Percentiles rank a stretch among this genome's conserved stretches.
Conservation (phyloP, 495 filamentous ascomycete genomes). For the Talaromyces wortmannii region DNA sequence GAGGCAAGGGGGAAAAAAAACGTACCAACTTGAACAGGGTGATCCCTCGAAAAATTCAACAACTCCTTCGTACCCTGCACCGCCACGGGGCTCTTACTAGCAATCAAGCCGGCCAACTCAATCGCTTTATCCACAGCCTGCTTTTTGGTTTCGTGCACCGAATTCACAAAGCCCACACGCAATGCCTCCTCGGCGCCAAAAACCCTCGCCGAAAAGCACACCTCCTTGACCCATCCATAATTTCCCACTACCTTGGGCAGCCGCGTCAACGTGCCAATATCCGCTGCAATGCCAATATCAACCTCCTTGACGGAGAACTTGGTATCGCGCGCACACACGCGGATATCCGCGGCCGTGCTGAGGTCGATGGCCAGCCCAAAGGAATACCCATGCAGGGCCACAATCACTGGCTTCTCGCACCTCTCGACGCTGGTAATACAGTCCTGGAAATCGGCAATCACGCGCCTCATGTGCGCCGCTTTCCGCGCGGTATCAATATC, state of each 20-base stretch:
- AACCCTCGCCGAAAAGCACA: conserved; percentile 67
- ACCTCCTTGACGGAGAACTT: conserved; percentile 86
- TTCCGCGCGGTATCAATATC: conserved; percentile 57
- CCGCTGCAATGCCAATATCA: conserved; percentile 89
- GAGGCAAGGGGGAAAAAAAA: conserved; percentile 12
- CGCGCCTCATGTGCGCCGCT: conserved; percentile 55
- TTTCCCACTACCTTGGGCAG: conserved; percentile 78
- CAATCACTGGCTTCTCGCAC: conserved; percentile 91
- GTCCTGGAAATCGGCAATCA: conserved; percentile 71
- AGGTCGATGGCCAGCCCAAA: conserved; percentile 85
- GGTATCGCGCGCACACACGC: conserved; percentile 58
- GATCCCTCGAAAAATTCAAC: conserved; percentile 78
- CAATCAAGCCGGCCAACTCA: conserved; percentile 60
- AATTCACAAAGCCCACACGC: conserved; percentile 75
- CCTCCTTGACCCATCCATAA: conserved; percentile 85
- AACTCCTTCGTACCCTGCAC: conserved; percentile 92
- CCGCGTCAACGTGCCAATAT: conserved; percentile 81
- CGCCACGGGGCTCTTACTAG: conserved; percentile 81
- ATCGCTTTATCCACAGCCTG: conserved; percentile 55
- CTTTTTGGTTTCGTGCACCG: conserved; percentile 61
- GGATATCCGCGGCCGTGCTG: conserved; percentile 68
- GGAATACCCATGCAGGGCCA: conserved; percentile 72
- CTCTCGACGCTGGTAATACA: conserved; percentile 69
- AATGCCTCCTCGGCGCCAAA: conserved; percentile 78
- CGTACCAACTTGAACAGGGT: conserved; percentile 68